A percentile compares a stretch with the other conserved stretches of the same genome.
These are phyloP conservation scores for Plasmodium yoelii DNA, from an alignment of 169 alveolate genomes.

Conservation along the genomic window DNA sequence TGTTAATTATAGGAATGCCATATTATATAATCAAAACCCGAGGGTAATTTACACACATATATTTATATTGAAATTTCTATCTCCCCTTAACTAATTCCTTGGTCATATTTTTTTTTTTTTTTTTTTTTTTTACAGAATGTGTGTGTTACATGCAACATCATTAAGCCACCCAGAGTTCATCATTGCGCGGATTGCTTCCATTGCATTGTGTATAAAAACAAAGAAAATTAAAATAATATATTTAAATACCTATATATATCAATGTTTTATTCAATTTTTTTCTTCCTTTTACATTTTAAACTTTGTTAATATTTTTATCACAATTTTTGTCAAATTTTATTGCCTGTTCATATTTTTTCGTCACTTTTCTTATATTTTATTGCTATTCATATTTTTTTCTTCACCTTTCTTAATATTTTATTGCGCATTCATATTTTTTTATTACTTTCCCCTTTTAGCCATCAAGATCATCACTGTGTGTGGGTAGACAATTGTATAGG, in stretches of 20 bases:
- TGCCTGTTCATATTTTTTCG: not conserved
- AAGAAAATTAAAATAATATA: not conserved
- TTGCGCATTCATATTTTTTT: not conserved
- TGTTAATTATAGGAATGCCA: slow-evolving; percentile 47
- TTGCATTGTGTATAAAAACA: slow-evolving; percentile 82
- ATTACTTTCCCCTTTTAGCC: slow-evolving; percentile 70
- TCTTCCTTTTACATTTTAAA: not conserved
- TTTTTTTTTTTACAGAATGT: slow-evolving; percentile 75
- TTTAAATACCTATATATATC: not conserved
- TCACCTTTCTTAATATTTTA: not conserved
- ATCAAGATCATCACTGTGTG: slow-evolving; percentile 96
- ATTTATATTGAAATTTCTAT: not conserved
- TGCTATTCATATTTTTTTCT: too few species aligned
- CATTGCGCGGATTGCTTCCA: slow-evolving; percentile 90
- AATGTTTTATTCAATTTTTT: not conserved
- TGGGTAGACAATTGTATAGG: slow-evolving; percentile 98
- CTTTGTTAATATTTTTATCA: not conserved
- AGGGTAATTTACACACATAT: slow-evolving; percentile 39
- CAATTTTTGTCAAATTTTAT: not conserved
- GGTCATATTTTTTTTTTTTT: not conserved
- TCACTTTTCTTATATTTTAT: too few species aligned
- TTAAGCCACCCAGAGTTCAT: slow-evolving; percentile 85
- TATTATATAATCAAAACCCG: slow-evolving; percentile 46
- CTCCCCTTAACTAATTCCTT: slow-evolving; percentile 52
- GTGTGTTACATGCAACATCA: slow-evolving; percentile 91